Percentiles rank a stretch among this genome's conserved stretches.
phyloP scores from a whole-genome alignment of 257 asterid genomes.

The Plantago elongata region DNA sequence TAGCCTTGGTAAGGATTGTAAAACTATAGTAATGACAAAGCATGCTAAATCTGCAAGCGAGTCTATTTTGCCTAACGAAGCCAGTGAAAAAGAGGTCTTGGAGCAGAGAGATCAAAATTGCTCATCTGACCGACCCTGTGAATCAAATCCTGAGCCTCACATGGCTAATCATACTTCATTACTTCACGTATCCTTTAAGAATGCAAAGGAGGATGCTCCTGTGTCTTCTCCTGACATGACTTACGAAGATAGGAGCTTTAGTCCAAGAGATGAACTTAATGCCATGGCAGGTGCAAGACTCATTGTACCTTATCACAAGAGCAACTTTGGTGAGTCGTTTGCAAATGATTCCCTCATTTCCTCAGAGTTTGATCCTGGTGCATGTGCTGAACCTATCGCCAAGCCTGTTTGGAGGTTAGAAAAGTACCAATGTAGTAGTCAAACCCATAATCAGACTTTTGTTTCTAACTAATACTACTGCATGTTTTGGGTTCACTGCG shows the following conservation, averaged over 20 bases:
- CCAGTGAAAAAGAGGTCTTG: not conserved
- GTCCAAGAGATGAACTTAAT: not conserved
- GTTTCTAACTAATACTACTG: too few species aligned
- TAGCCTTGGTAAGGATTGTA: conserved; percentile 4
- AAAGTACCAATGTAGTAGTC: conserved; percentile 14
- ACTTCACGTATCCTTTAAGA: conserved; percentile 5
- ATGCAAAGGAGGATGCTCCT: conserved; percentile 8
- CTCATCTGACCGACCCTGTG: conserved; percentile 15
- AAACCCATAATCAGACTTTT: too few species aligned
- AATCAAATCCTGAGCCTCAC: conserved; percentile 16
- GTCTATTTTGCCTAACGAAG: conserved; percentile 11
- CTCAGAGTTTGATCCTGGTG: conserved; percentile 10
- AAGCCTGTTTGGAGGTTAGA: conserved; percentile 69
- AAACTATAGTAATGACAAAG: not conserved
- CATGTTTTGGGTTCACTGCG: not conserved
- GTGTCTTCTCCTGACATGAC: not conserved
- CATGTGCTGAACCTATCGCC: conserved; percentile 35
- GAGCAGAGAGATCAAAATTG: conserved; percentile 16
- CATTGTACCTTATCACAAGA: too few species aligned
- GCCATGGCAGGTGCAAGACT: not conserved
- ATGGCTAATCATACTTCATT: conserved; percentile 10
- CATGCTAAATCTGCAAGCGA: conserved; percentile 5
- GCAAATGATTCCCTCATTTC: conserved; percentile 16
- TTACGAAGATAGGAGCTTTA: conserved; percentile 2
- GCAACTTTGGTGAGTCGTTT: conserved; percentile 9